Evolutionary conservation across 2,329 filamentous ascomycete genomes (phyloP), one percentile per base, ranked within the genome.

Genomic region (Plectosphaerella plurivora): DNA sequence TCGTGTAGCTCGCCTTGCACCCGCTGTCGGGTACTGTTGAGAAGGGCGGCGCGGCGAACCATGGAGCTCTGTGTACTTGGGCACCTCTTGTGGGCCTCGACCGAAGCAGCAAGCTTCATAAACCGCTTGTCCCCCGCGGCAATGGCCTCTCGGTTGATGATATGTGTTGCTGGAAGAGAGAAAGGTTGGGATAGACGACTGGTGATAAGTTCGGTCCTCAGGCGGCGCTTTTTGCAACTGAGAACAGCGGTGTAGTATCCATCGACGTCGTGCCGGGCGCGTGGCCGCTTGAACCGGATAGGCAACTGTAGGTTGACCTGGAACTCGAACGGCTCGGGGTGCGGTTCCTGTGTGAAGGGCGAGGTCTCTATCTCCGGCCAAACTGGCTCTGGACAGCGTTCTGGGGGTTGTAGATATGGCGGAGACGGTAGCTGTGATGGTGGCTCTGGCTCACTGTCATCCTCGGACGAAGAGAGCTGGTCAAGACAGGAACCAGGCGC

Each of bases 101-200:
- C 59, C 18, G 74, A 65, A 5, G 74, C 71, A 0, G 76, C 73
- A 52, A 78, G 68, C 60, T 77, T 77, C 28, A 77, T 59, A 50
- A 81, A 77, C 4, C 75, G 69, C 59, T 72, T 76, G 56, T 78
- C 73, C 5, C 75, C 73, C 2, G 65, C 58, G 1, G 71, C 66
- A 11, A 67, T 61, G 12, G 72, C 74, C 52, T 82, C 83, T 24
- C 84, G 78, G 64, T 85, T 82, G 50, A 86, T 74, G 52, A 89
- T 87, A 60, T 89, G 85, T 44, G 85, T 84, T 3, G 87, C 83
- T 0, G 87, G 87, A 25, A 81, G 74, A 0, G 86, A 88, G 66
- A 83, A 90, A 1, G 87, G 86, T 47, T 76, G 79, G 10, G 86
- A 89, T 1, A 90, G 80, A 8, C 85, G 78, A 18, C 85, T 89